phyloP scores from a whole-genome alignment of 352 stramenopile genomes.

The Phytophthora hibernalis region DNA sequence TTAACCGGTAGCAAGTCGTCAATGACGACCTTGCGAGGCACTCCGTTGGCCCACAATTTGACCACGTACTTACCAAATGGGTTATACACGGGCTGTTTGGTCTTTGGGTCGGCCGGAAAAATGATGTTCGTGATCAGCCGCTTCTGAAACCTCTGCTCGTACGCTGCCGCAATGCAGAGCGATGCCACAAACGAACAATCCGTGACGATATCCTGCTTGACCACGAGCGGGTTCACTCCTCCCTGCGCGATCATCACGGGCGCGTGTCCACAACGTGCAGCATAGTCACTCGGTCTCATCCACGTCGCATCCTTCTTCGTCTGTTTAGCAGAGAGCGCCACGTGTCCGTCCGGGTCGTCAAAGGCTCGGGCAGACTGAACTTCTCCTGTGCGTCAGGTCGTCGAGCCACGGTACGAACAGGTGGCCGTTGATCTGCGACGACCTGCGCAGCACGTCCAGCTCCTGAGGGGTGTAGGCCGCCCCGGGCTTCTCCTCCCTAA shows the following conservation, averaged over 20 bases:
- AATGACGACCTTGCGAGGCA: constrained; percentile 93
- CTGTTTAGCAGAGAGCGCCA: constrained; percentile 79
- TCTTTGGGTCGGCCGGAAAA: constrained; percentile 89
- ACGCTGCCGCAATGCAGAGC: constrained; percentile 91
- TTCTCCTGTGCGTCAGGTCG: constrained; percentile 67
- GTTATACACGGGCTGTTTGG: constrained; percentile 85
- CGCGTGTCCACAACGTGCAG: constrained; percentile 44
- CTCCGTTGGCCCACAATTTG: constrained; percentile 96
- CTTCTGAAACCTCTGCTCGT: constrained; percentile 93
- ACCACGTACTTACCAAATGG: constrained; percentile 96
- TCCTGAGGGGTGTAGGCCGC: constrained; percentile 66
- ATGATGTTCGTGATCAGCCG: constrained; percentile 95
- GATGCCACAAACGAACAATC: constrained; percentile 95
- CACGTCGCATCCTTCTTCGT: constrained; percentile 62
- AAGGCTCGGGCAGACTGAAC: constrained; percentile 55
- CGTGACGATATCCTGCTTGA: constrained; percentile 91
- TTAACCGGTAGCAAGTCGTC: constrained; percentile 96
- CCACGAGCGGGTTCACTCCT: constrained; percentile 72
- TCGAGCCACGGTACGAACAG: constrained; percentile 87
- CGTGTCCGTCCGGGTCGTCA: constrained; percentile 69
- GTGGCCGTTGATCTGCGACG: constrained; percentile 85
- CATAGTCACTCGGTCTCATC: constrained; percentile 75
- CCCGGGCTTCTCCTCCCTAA: constrained; percentile 21
- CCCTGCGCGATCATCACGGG: constrained; percentile 73
- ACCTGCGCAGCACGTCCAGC: constrained; percentile 80